Conservation (phyloP, 306 rosid species). For the Ormosia emarginata region DNA sequence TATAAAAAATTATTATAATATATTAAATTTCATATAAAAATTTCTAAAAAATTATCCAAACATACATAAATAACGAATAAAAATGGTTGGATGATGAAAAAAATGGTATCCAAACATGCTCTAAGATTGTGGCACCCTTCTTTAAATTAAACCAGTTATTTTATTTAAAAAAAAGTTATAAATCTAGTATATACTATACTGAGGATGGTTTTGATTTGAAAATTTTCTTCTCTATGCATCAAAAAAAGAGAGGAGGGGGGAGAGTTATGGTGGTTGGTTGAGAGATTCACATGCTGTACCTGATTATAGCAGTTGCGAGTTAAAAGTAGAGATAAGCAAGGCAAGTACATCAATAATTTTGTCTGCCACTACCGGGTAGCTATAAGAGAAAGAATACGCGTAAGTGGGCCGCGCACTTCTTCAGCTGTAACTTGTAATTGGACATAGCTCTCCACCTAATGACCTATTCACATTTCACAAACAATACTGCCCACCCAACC, state of each 20-base stretch:
- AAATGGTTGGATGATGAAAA: no score
- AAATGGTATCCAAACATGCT: background rate
- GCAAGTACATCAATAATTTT: background rate
- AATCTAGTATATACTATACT: no score
- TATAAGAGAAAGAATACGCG: background rate
- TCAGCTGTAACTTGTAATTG: background rate
- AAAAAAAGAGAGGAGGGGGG: no score
- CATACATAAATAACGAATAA: no score
- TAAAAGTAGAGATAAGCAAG: background rate
- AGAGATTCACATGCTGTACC: no score
- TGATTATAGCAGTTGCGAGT: no score
- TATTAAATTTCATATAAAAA: no score
- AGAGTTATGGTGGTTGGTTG: no score
- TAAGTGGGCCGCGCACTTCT: background rate
- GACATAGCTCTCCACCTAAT: background rate
- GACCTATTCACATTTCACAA: background rate
- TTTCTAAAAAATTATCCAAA: no score
- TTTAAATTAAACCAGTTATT: no score
- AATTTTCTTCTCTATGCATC: background rate
- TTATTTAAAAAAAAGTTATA: no score
- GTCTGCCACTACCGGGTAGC: background rate
- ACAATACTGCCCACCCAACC: background rate
- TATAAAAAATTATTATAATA: no score
- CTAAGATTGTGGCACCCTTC: background rate
- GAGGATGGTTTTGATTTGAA: background rate